phyloP scores from a whole-genome alignment of 2,329 filamentous ascomycete genomes.

The Plenodomus lindquistii region DNA sequence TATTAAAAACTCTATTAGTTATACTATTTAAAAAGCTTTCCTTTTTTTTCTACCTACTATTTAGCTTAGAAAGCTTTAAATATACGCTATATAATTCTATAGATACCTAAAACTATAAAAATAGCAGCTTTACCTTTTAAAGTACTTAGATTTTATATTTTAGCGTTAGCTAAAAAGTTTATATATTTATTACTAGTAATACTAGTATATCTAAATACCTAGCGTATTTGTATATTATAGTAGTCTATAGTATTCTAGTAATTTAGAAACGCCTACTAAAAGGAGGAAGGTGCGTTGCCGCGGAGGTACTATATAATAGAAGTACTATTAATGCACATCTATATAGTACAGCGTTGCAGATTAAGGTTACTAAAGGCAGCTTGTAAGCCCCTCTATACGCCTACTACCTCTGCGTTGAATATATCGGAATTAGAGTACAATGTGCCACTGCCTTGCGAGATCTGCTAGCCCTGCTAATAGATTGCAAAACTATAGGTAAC shows the following conservation, averaged over 20 bases:
- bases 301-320: slow-evolving; percentile 8
- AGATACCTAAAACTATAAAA: slow-evolving; percentile 2
- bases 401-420: slow-evolving; percentile 6
- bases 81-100: too few species aligned
- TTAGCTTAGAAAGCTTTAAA: too few species aligned
- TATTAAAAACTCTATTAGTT: too few species aligned
- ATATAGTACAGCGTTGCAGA: neutral
- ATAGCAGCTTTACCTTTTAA: neutral
- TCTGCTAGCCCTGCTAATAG: too few species aligned
- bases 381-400: slow-evolving; percentile 3
- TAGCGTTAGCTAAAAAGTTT: neutral
- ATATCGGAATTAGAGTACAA: slow-evolving; percentile 3
- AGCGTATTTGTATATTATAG: neutral
- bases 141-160: neutral
- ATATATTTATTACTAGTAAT: slow-evolving; percentile 1
- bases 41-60: too few species aligned
- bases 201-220: neutral
- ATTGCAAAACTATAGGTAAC: too few species aligned
- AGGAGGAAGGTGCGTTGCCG: slow-evolving; percentile 2
- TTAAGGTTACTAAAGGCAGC: neutral
- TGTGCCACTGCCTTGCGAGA: neutral
- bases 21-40: too few species aligned
- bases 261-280: slow-evolving; percentile 6
- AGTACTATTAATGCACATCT: slow-evolving; percentile 9
- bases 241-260: slow-evolving; percentile 4